Percentiles rank a stretch among this genome's conserved stretches.
Conservation (phyloP, 345 rosid genomes). For the Eucalyptus marginata region DNA sequence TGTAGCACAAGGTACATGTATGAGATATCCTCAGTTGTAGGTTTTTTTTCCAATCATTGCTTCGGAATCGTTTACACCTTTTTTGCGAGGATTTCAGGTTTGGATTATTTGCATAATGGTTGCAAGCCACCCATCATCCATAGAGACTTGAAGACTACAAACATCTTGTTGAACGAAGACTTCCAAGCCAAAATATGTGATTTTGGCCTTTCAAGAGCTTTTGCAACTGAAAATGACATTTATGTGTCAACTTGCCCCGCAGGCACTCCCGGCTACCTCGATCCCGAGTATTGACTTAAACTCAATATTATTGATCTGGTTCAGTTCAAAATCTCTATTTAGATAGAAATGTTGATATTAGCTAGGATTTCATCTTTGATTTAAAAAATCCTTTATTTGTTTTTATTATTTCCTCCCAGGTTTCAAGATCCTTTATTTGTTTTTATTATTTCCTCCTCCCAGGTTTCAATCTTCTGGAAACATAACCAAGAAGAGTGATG, state of each 20-base stretch:
- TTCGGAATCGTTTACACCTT: too few relatives aligned
- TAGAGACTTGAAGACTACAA: constrained; percentile 17
- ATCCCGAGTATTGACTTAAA: constrained; percentile 25
- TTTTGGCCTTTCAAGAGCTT: constrained; percentile 12
- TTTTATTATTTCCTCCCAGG: too few relatives aligned
- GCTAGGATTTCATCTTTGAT: too few relatives aligned
- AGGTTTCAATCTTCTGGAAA: background rate
- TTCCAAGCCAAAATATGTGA: constrained; percentile 16
- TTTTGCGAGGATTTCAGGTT: background rate
- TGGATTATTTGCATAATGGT: constrained; percentile 20
- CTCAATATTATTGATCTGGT: too few relatives aligned
- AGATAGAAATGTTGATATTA: too few relatives aligned
- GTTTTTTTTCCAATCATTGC: too few relatives aligned
- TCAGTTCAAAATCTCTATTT: too few relatives aligned
- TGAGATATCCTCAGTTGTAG: background rate
- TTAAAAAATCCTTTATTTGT: too few relatives aligned
- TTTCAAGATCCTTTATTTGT: too few relatives aligned
- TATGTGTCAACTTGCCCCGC: constrained; percentile 11
- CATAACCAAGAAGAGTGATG: background rate
- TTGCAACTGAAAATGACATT: constrained; percentile 9
- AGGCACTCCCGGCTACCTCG: constrained; percentile 31
- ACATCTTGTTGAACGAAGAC: constrained; percentile 8
- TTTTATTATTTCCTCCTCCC: too few relatives aligned
- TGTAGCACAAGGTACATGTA: constrained; percentile 15
- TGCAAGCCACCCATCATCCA: constrained; percentile 25